Evolutionary conservation across 495 filamentous ascomycete species (phyloP).

Genomic region (Entonaema liquescens): DNA sequence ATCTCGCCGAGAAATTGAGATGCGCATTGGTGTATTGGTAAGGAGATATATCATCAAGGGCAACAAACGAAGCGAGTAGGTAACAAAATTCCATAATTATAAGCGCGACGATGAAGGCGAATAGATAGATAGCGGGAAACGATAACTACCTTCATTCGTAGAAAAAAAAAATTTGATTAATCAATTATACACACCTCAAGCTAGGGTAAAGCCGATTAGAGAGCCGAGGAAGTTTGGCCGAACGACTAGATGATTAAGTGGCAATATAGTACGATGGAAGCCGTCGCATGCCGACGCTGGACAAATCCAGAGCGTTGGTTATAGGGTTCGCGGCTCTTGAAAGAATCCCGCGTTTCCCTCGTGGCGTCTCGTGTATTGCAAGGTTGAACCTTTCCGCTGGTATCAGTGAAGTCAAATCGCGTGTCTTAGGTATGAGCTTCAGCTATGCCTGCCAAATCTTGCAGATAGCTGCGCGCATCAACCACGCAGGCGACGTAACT

Average conservation of each 20-base stretch:
- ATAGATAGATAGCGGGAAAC: neutral
- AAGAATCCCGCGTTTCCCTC: constrained; percentile 35
- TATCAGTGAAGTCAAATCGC: constrained; percentile 38
- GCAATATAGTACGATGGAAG: constrained; percentile 3
- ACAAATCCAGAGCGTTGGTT: neutral
- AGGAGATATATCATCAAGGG: constrained; percentile 7
- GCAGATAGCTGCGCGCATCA: constrained; percentile 37
- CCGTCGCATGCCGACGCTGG: neutral
- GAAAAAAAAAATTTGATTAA: neutral
- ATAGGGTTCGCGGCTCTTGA: constrained; percentile 30
- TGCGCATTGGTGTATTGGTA: constrained; percentile 4
- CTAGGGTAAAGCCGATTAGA: constrained; percentile 3
- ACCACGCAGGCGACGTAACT: constrained; percentile 41
- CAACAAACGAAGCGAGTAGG: neutral
- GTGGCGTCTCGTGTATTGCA: constrained; percentile 38
- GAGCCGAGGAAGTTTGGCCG: constrained; percentile 2
- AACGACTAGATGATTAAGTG: constrained; percentile 15
- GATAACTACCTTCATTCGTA: neutral
- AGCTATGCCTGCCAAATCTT: constrained; percentile 40
- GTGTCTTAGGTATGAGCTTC: constrained; percentile 36
- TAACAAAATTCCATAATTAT: neutral
- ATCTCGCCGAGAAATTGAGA: constrained; percentile 19
- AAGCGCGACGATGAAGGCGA: neutral
- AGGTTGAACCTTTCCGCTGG: constrained; percentile 40
- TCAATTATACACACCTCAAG: constrained; percentile 12